Evolutionary conservation across 2,329 filamentous ascomycete genomes (phyloP), one percentile per base, ranked within the genome.

Genomic region (Ophiostoma tasmaniense): DNA sequence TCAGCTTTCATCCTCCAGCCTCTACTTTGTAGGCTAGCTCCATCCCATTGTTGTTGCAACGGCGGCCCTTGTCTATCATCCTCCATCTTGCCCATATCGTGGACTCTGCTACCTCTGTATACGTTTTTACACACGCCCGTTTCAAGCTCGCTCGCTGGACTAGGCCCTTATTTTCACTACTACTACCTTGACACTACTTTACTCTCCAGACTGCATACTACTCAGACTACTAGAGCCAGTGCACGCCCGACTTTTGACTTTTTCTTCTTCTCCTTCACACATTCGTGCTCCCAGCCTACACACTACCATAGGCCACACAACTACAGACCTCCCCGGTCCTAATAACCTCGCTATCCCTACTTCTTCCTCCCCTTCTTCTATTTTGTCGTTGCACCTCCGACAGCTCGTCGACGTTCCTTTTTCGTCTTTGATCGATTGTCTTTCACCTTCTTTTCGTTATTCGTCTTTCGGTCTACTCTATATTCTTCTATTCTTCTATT

Each of bases 111-210:
- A 33, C 33, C 33, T 33, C 33, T 33, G 33, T 33, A 45, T 33
- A 39, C 64, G 35, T 68, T 68, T 68, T 68, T 68, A 64, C 39
- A 68, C 62, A 45, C 67, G 59, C 37, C 55, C n/a, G 28, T 64
- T 62, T 13, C 50, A 55, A 55, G 59, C 59, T 33, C 28, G 61
- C 33, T 37, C 61, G 61, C 61, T 64, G 61, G 61, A 64, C 33
- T 28, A 64, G 61, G 61, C 61, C 61, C 61, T 62, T 62, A 62
- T 14, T 20, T 62, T 62, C 59, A 62, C 61, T 64, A 64, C 61
- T 37, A 64, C 61, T 37, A 61, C 50, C 50, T 22, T 10, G n/a
- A 25, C 22, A 55, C 50, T 55, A 22, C 50, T 22, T 11, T 25
- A 22, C 22, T 28, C 22, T 30, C 11, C 22, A 28, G 22, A 61